Conservation (phyloP, 768 basidiomycete genomes). For the Sporobolomyces roseus region DNA sequence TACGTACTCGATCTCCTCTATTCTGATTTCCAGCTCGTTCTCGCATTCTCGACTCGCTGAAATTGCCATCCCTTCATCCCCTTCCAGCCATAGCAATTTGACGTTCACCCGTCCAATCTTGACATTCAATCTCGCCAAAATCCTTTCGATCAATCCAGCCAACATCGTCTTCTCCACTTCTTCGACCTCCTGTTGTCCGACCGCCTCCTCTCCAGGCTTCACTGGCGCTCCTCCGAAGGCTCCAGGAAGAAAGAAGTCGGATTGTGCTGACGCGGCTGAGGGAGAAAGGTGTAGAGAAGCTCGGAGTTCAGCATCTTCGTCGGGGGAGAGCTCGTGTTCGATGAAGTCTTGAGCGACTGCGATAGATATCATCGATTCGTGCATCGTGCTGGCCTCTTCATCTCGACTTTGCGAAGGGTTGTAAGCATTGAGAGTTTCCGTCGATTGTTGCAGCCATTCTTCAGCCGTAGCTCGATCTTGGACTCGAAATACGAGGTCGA, state of each 20-base stretch:
- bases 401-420: slow-evolving; percentile 60
- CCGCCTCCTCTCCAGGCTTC: neutral
- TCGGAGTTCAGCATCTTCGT: slow-evolving; percentile 67
- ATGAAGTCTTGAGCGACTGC: slow-evolving; percentile 83
- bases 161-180: slow-evolving; percentile 47
- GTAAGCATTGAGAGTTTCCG: slow-evolving; percentile 56
- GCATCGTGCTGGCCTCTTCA: slow-evolving; percentile 53
- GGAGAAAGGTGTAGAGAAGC: slow-evolving; percentile 62
- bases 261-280: slow-evolving; percentile 49
- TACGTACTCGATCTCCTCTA: slow-evolving; percentile 14
- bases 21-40: slow-evolving; percentile 9
- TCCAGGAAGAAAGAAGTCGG: slow-evolving; percentile 44
- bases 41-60: neutral
- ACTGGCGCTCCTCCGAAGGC: slow-evolving; percentile 18
- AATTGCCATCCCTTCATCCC: neutral
- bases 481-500: slow-evolving; percentile 44
- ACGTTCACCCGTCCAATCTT: slow-evolving; percentile 45
- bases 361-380: slow-evolving; percentile 63
- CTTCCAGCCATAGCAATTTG: slow-evolving; percentile 31
- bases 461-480: neutral
- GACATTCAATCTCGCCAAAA: slow-evolving; percentile 48
- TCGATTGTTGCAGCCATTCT: neutral
- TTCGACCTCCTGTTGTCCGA: slow-evolving; percentile 31
- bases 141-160: slow-evolving; percentile 49
- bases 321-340: slow-evolving; percentile 69